These are phyloP conservation scores for Didymella glomerata DNA, from an alignment of 2,329 filamentous ascomycete species.

Conservation along the genomic window DNA sequence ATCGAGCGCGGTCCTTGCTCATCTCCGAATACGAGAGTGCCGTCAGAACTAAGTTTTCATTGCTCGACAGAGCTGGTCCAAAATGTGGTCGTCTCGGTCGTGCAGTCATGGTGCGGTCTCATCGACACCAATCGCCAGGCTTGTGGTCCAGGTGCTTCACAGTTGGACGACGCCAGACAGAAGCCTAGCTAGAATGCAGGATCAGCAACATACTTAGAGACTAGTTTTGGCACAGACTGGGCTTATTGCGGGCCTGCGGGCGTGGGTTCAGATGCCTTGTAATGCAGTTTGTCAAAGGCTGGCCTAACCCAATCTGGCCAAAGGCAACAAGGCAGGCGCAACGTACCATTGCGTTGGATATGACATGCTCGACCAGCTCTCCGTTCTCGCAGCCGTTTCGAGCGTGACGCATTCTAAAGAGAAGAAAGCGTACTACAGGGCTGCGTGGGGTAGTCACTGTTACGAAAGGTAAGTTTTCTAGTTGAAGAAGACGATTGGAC, in stretches of 20 bases:
- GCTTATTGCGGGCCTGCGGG: background rate
- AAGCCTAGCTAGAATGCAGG: background rate
- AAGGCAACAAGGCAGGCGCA: too few species aligned
- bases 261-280: background rate
- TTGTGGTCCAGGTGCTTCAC: background rate
- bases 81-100: background rate
- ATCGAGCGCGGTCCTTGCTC: background rate
- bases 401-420: background rate
- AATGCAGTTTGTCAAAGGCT: too few species aligned
- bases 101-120: background rate
- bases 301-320: too few species aligned
- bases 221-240: background rate
- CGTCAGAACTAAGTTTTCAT: background rate
- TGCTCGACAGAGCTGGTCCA: background rate
- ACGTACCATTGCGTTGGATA: background rate
- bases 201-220: background rate
- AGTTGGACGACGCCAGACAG: background rate
- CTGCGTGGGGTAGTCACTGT: background rate
- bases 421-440: background rate
- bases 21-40: background rate
- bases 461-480: background rate
- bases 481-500: background rate
- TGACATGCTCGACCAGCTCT: background rate
- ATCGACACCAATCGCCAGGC: background rate
- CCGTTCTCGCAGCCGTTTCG: background rate